Evolutionary conservation across 371 early-diverging fungal genomes (phyloP).

Genomic region (Rhizopus microsporus): DNA sequence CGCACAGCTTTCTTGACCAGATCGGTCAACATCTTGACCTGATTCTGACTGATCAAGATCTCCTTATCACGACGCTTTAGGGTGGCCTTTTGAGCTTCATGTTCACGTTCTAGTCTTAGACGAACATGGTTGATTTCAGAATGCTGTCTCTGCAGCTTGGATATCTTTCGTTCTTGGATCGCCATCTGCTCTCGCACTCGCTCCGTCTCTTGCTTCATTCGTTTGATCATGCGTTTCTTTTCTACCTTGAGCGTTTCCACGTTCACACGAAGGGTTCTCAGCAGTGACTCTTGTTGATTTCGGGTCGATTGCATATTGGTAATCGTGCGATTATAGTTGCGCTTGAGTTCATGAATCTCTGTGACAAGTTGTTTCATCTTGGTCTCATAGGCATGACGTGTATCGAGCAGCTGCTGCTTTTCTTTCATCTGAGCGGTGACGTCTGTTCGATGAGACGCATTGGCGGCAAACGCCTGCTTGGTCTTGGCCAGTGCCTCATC

Average conservation of each 20-base stretch:
- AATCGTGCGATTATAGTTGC: constrained; percentile 62
- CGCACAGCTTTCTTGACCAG: constrained; percentile 54
- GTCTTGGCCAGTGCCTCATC: constrained; percentile 62
- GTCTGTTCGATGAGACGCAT: constrained; percentile 24
- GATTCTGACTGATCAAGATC: constrained; percentile 55
- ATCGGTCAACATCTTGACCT: constrained; percentile 54
- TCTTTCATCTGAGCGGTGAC: constrained; percentile 32
- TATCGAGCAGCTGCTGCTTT: constrained; percentile 47
- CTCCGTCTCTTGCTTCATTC: constrained; percentile 77
- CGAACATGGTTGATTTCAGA: constrained; percentile 64
- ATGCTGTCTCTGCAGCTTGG: constrained; percentile 70
- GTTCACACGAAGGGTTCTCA: constrained; percentile 55
- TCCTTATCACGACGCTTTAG: constrained; percentile 61
- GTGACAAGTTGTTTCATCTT: constrained; percentile 68
- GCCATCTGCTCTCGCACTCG: constrained; percentile 68
- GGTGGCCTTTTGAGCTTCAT: constrained; percentile 64
- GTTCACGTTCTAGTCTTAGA: constrained; percentile 68
- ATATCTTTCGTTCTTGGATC: constrained; percentile 71
- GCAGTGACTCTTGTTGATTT: constrained; percentile 53
- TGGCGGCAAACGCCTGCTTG: constrained; percentile 28
- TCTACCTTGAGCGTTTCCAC: constrained; percentile 73
- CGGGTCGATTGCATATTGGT: constrained; percentile 56
- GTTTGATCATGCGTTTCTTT: constrained; percentile 78
- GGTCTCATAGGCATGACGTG: constrained; percentile 64
- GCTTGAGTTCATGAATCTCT: constrained; percentile 70